A percentile compares a stretch with the other conserved stretches of the same genome.
These are phyloP conservation scores for Oemleria cerasiformis DNA, from an alignment of 306 rosid genomes.

Conservation along the genomic window DNA sequence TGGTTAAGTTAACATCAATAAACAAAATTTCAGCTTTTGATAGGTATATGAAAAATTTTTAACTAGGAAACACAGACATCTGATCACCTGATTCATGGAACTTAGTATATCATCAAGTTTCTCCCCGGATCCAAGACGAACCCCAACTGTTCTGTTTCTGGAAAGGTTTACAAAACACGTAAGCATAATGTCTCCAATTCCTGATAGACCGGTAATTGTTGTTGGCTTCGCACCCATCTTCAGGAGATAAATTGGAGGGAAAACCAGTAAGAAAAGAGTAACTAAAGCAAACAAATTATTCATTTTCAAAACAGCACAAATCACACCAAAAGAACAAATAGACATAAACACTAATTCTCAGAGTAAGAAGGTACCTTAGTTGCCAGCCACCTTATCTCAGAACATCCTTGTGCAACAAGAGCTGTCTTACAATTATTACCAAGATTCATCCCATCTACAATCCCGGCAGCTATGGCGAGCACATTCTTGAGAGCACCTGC, in stretches of 20 bases:
- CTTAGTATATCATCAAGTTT: conserved; percentile 67
- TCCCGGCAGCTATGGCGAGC: conserved; percentile 94
- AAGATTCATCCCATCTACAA: conserved; percentile 93
- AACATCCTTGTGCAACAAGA: conserved; percentile 94
- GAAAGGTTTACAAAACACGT: conserved; percentile 91
- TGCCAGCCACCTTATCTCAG: conserved; percentile 97
- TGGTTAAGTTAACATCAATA: conserved; percentile 2
- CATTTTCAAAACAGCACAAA: not conserved
- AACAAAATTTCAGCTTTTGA: conserved; percentile 1
- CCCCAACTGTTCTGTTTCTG: conserved; percentile 85
- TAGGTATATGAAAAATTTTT: not conserved
- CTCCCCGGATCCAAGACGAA: conserved; percentile 89
- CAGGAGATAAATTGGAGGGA: conserved; percentile 28
- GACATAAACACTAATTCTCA: not conserved
- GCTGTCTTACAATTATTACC: conserved; percentile 98
- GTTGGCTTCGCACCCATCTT: conserved; percentile 96
- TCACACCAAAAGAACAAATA: not conserved
- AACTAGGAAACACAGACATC: not conserved
- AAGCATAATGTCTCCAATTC: conserved; percentile 94
- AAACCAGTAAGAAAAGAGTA: conserved; percentile 20
- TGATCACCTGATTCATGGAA: conserved; percentile 80
- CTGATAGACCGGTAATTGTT: conserved; percentile 86
- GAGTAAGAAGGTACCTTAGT: conserved; percentile 52
- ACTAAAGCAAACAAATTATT: not conserved
- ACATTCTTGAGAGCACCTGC: conserved; percentile 97